A percentile compares a stretch with the other conserved stretches of the same genome.
Conservation (phyloP, 768 basidiomycete genomes). For the Tubosaeta sp. region DNA sequence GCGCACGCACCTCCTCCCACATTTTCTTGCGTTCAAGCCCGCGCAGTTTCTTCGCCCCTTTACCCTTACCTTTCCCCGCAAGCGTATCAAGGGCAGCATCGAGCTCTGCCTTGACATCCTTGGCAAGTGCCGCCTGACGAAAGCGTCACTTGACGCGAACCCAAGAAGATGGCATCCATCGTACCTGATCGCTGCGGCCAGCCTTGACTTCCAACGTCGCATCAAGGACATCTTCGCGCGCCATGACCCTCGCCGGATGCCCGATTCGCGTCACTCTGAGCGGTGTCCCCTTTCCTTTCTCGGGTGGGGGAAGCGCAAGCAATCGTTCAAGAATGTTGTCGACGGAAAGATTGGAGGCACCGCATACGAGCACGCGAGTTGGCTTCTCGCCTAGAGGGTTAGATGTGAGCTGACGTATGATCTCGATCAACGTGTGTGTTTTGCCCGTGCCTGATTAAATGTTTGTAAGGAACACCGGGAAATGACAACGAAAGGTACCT, state of each 20-base stretch:
- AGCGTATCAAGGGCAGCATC: slow-evolving; percentile 62
- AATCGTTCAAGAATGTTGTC: slow-evolving; percentile 94
- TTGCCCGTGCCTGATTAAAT: slow-evolving; percentile 73
- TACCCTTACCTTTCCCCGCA: slow-evolving; percentile 70
- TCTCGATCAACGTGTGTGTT: slow-evolving; percentile 92
- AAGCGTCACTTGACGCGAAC: background rate
- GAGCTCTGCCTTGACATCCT: slow-evolving; percentile 86
- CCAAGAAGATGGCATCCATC: background rate
- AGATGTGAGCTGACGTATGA: slow-evolving; percentile 77
- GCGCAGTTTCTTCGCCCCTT: slow-evolving; percentile 66
- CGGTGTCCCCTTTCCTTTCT: slow-evolving; percentile 39
- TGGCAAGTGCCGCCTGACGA: slow-evolving; percentile 71
- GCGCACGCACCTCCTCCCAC: slow-evolving; percentile 82
- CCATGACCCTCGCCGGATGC: slow-evolving; percentile 91
- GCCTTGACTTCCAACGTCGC: slow-evolving; percentile 73
- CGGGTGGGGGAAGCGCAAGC: slow-evolving; percentile 50
- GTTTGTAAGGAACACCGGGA: background rate
- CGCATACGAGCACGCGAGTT: slow-evolving; percentile 77
- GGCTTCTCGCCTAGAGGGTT: slow-evolving; percentile 42
- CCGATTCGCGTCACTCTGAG: slow-evolving; percentile 83
- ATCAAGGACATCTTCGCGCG: slow-evolving; percentile 59
- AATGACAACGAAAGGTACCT: slow-evolving; percentile 38
- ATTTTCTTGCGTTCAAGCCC: slow-evolving; percentile 75
- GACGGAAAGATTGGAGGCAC: slow-evolving; percentile 90
- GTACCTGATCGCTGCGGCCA: slow-evolving; percentile 64